Base-by-base conservation (phyloP, 495 filamentous ascomycete genomes). In the Elasticomyces elasticus region DNA sequence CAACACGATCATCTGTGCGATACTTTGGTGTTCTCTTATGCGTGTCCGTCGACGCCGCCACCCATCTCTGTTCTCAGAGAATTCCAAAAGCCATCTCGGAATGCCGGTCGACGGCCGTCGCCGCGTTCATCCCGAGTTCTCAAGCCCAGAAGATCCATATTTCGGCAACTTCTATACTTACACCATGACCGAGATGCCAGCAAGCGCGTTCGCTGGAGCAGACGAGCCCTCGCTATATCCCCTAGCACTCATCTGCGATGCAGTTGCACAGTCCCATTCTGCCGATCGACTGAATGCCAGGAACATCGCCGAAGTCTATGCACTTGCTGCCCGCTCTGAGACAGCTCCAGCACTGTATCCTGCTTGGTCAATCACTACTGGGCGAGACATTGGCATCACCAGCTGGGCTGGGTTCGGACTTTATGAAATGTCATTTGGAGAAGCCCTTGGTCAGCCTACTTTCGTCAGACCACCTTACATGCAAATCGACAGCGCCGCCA, bases 111-210 rank as follows among this genome's bases (percentile, higher is more conserved):
- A 43, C 20, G 40, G 13, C 20, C 40, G 40, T n/a, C 40, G 40
- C 10, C 12, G 40, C 7, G 40, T 43, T 22, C 40, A 43, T 43
- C 40, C 40, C 10, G 40, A 43, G 10, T 43, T 43, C 20, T 43
- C 40, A n/a, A n/a, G 13, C 12, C 10, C 12, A 7, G 40, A 43
- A 43, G 40, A 43, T 17, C 40, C 40, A 17, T 43, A 43, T 17
- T 43, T 43, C 40, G 40, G 40, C 12, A 43, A 43, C 40, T 43
- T 43, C 20, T 43, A 43, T 19, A 43, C 40, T 5, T 43, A 43
- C 40, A 43, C 40, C 40, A 22, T 22, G 12, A 43, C 40, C n/a
- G 6, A n/a, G 20, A 11, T 43, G 20, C 40, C 5, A n/a, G 20
- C 40, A n/a, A 43, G 13, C 20, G 40, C 40, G n/a, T 43, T 43